Evolutionary conservation across 306 rosid genomes (phyloP).

Genomic region (Albizia julibrissin): DNA sequence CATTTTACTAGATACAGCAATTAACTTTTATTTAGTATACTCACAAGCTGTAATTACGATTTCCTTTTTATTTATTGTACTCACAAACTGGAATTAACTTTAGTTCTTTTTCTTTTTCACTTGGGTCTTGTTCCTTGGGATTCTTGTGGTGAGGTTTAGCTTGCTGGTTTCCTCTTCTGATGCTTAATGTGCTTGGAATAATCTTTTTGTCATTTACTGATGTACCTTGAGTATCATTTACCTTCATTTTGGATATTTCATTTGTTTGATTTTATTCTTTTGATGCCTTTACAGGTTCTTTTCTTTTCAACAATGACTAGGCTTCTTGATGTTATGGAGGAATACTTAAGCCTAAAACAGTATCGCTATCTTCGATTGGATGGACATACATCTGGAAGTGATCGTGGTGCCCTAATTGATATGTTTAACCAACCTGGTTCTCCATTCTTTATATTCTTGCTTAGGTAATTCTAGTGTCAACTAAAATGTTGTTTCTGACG

Average conservation of each 20-base stretch:
- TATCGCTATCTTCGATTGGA: constrained; percentile 91
- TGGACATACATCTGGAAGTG: constrained; percentile 97
- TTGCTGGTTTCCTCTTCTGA: constrained; percentile 21
- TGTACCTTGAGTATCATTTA: neutral
- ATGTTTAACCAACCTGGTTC: constrained; percentile 71
- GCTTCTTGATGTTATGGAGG: constrained; percentile 99
- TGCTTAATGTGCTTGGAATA: constrained; percentile 16
- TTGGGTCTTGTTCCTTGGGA: constrained; percentile 8
- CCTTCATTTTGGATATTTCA: constrained; percentile 7
- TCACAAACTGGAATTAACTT: constrained; percentile 7
- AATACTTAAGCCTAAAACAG: constrained; percentile 79
- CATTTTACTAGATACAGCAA: constrained; percentile 15
- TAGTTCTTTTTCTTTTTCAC: neutral
- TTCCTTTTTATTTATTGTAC: neutral
- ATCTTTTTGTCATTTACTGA: constrained; percentile 14
- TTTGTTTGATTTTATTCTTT: constrained; percentile 23
- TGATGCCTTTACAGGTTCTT: constrained; percentile 71
- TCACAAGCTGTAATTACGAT: constrained; percentile 13
- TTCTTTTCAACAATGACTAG: constrained; percentile 99
- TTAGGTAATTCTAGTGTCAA: constrained; percentile 60
- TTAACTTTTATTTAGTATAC: neutral
- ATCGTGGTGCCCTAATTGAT: constrained; percentile 96
- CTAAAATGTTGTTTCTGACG: constrained; percentile 7
- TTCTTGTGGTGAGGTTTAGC: neutral
- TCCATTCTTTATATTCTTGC: constrained; percentile 88